Conservation (phyloP, 768 basidiomycete genomes). For the Cystofilobasidium ferigula region DNA sequence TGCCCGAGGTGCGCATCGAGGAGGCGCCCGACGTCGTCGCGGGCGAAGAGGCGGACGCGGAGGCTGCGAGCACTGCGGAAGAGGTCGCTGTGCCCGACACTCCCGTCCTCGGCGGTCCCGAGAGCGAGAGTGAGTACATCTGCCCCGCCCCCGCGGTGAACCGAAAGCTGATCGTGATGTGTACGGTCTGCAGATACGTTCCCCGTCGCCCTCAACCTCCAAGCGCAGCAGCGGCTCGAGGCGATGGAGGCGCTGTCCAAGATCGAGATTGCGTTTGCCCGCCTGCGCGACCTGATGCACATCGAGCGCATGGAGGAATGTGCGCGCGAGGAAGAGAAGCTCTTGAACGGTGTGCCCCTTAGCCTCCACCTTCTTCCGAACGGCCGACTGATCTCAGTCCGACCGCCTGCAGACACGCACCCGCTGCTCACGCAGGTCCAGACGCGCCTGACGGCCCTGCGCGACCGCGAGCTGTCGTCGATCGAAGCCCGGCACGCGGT, state of each 20-base stretch:
- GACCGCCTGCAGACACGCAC: conserved; percentile 52
- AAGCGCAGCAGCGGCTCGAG: conserved; percentile 43
- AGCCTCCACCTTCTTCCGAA: not conserved
- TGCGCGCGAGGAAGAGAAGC: conserved; percentile 73
- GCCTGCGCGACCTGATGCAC: conserved; percentile 73
- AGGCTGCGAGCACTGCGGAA: conserved; percentile 23
- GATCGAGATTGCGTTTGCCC: conserved; percentile 87
- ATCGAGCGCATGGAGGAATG: conserved; percentile 88
- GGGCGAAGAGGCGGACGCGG: conserved; percentile 11
- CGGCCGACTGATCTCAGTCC: not conserved
- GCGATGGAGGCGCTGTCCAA: conserved; percentile 75
- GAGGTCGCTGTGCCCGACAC: conserved; percentile 24
- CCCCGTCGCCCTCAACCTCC: conserved; percentile 14
- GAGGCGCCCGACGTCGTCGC: not conserved
- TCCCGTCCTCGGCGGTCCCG: not conserved
- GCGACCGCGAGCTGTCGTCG: conserved; percentile 69
- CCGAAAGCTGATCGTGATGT: not conserved
- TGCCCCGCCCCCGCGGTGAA: not conserved
- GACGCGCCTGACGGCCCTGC: conserved; percentile 60
- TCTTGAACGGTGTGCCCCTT: conserved; percentile 54
- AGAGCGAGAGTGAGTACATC: conserved; percentile 8
- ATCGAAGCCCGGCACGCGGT: conserved; percentile 62
- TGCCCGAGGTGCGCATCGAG: not conserved
- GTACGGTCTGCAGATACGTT: conserved; percentile 47
- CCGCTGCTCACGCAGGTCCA: conserved; percentile 77